These are phyloP conservation scores for Volvox africanus DNA, from an alignment of 139 green algal species.

Conservation along the genomic window DNA sequence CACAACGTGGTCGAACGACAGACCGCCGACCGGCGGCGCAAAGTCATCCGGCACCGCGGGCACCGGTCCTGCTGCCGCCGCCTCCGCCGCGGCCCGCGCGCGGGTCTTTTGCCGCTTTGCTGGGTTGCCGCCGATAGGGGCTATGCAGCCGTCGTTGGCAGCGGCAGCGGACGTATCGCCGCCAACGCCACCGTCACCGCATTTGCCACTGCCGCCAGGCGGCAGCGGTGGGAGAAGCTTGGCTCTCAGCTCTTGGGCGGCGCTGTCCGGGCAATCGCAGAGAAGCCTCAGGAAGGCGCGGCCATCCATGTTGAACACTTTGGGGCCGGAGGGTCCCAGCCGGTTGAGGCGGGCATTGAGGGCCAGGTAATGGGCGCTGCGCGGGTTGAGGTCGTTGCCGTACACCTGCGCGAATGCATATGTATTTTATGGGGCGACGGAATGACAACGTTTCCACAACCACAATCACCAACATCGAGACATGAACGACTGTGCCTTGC, in stretches of 20 bases:
- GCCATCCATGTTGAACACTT: slow-evolving; percentile 83
- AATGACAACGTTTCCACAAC: too few relatives aligned
- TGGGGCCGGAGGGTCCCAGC: slow-evolving; percentile 59
- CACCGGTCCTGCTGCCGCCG: not conserved
- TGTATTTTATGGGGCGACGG: not conserved
- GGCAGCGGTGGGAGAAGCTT: not conserved
- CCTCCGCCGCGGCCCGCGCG: not conserved
- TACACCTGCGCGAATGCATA: slow-evolving; percentile 87
- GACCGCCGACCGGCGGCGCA: not conserved
- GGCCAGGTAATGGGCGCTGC: slow-evolving; percentile 79
- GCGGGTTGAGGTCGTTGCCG: slow-evolving; percentile 98
- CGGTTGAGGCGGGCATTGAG: slow-evolving; percentile 88
- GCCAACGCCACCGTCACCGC: not conserved
- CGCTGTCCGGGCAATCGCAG: slow-evolving; percentile 42
- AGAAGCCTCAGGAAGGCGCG: slow-evolving; percentile 81
- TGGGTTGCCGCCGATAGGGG: not conserved
- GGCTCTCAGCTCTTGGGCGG: not conserved
- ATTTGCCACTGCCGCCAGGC: too few relatives aligned
- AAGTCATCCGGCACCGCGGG: not conserved
- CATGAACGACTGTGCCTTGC: too few relatives aligned
- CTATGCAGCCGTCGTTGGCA: not conserved
- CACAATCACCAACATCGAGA: too few relatives aligned
- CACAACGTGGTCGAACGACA: slow-evolving; percentile 69
- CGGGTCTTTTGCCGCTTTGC: slow-evolving; percentile 14
- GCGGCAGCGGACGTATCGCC: too few relatives aligned